Percentiles rank a stretch among this genome's conserved stretches.
phyloP scores from a whole-genome alignment of 805 yeast species.

The Starmerella riodocensis region DNA sequence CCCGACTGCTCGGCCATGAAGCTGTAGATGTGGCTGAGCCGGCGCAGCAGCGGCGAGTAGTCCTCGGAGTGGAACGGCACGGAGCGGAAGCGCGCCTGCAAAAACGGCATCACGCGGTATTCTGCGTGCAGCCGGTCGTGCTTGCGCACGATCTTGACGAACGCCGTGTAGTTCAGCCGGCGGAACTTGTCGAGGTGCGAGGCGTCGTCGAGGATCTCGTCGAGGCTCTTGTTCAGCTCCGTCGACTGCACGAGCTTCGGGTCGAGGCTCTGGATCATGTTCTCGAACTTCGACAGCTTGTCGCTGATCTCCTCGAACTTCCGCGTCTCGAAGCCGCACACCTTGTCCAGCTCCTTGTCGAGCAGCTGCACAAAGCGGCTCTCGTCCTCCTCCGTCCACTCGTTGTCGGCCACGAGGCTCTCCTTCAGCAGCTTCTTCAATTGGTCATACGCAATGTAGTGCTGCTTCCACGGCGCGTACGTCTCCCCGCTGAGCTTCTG shows the following conservation, averaged over 20 bases:
- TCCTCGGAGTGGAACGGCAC: constrained; percentile 92
- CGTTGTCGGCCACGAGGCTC: constrained; percentile 29
- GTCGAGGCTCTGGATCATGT: constrained; percentile 32
- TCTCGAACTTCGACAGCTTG: constrained; percentile 51
- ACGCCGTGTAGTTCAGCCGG: constrained; percentile 86
- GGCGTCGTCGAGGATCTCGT: constrained; percentile 58
- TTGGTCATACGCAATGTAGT: constrained; percentile 82
- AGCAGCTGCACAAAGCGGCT: constrained; percentile 63
- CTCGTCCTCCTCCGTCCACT: constrained; percentile 74
- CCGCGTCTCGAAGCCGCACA: constrained; percentile 67
- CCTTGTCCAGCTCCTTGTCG: constrained; percentile 83
- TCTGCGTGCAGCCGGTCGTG: constrained; percentile 83
- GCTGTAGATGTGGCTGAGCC: constrained; percentile 62
- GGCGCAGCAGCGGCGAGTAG: constrained; percentile 77
- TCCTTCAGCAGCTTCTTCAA: constrained; percentile 71
- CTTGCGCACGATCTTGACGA: constrained; percentile 85
- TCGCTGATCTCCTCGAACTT: constrained; percentile 58
- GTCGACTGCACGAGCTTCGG: constrained; percentile 31
- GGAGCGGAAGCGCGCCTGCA: constrained; percentile 74
- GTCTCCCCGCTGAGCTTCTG: constrained; percentile 51
- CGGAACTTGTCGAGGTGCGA: constrained; percentile 83
- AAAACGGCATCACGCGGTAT: constrained; percentile 79
- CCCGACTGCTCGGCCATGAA: constrained; percentile 63
- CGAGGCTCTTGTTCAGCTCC: constrained; percentile 54
- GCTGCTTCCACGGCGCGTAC: constrained; percentile 82